These are phyloP conservation scores for Didymella arachidicola DNA, from an alignment of 2,329 filamentous ascomycete species.

Conservation along the genomic window DNA sequence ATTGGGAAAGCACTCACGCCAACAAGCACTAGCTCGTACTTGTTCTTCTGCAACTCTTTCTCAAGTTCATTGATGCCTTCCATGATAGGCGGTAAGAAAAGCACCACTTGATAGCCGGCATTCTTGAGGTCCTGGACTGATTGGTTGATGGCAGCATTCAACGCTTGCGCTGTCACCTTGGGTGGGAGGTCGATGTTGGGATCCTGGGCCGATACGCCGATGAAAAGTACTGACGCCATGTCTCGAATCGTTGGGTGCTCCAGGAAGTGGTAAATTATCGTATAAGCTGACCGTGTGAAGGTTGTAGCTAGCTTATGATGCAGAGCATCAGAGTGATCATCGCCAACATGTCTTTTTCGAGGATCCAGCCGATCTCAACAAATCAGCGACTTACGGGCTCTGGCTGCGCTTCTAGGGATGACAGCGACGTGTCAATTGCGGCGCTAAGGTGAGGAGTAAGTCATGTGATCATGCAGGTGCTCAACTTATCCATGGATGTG, in stretches of 20 bases:
- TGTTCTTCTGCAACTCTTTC: slow-evolving; percentile 1
- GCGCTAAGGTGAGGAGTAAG: slow-evolving; percentile 7
- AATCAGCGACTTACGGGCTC: not conserved
- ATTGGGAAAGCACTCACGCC: not conserved
- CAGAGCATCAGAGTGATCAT: not conserved
- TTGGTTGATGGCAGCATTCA: not conserved
- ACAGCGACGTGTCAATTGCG: not conserved
- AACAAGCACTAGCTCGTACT: slow-evolving; percentile 7
- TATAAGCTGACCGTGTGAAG: not conserved
- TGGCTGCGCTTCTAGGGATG: not conserved
- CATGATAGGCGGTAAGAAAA: slow-evolving; percentile 5
- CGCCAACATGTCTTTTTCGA: not conserved
- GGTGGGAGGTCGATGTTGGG: slow-evolving; percentile 3
- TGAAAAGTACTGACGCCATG: slow-evolving; percentile 6
- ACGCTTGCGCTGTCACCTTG: not conserved
- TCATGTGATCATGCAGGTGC: slow-evolving; percentile 1
- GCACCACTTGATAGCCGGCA: slow-evolving; percentile 5
- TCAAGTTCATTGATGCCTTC: slow-evolving; percentile 4
- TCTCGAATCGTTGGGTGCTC: too few relatives aligned
- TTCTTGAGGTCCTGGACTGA: not conserved
- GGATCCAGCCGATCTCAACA: too few relatives aligned
- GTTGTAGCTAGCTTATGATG: not conserved
- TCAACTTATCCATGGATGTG: not conserved
- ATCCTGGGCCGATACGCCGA: slow-evolving; percentile 1
- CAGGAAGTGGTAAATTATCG: not conserved